phyloP scores from a whole-genome alignment of 2,329 filamentous ascomycete species.

The Magnaporthales sp. region DNA sequence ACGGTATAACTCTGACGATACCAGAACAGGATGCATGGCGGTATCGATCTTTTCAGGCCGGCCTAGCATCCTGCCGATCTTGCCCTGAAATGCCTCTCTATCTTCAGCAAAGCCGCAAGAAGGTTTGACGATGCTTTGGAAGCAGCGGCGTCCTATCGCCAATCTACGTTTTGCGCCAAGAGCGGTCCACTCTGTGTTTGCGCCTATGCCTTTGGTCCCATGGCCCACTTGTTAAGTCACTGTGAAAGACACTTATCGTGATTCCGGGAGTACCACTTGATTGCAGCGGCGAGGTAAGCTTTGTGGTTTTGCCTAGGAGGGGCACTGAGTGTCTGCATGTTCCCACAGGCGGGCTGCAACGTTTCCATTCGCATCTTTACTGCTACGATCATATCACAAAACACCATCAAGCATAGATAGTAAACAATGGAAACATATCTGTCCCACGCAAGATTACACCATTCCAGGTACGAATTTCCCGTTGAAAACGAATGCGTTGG shows the following conservation, averaged over 20 bases:
- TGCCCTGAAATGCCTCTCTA: not conserved
- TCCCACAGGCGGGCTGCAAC: not conserved
- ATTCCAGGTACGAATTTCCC: not conserved
- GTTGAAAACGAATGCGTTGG: not conserved
- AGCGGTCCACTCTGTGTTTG: not conserved
- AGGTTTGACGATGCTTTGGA: not conserved
- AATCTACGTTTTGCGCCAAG: not conserved
- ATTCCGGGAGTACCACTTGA: not conserved
- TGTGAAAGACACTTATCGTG: not conserved
- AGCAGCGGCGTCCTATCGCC: not conserved
- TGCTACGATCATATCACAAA: not conserved
- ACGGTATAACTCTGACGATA: not conserved
- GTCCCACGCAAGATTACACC: not conserved
- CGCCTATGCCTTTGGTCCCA: not conserved
- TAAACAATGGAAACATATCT: not conserved
- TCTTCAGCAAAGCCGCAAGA: not conserved
- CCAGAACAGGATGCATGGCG: not conserved
- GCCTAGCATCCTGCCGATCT: not conserved
- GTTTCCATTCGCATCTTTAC: not conserved
- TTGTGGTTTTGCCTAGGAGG: not conserved
- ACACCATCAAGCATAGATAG: not conserved
- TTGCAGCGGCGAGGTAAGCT: not conserved
- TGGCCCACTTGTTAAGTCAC: not conserved
- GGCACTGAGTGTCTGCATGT: not conserved
- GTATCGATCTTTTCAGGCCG: not conserved